Evolutionary conservation across 2,329 filamentous ascomycete genomes (phyloP).

Genomic region (Scedosporium boydii): DNA sequence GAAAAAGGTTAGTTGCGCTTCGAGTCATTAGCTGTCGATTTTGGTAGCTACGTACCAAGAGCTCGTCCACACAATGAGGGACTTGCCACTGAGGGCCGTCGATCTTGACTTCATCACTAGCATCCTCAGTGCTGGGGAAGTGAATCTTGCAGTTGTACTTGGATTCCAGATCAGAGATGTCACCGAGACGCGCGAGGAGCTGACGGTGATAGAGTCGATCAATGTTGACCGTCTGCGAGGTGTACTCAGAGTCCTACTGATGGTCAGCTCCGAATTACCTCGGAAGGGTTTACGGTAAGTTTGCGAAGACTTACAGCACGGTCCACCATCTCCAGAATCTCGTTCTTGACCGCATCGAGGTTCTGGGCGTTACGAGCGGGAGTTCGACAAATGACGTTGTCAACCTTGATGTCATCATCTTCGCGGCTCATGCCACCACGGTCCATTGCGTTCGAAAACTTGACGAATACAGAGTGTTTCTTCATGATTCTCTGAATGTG

Average conservation of each 20-base stretch:
- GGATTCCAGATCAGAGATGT: constrained; percentile 93
- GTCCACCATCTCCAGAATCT: constrained; percentile 99
- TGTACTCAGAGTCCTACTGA: constrained; percentile 81
- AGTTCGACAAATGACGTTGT: constrained; percentile 97
- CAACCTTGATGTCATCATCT: constrained; percentile 96
- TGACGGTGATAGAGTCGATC: constrained; percentile 94
- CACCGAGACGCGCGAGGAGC: constrained; percentile 74
- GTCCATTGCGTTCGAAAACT: constrained; percentile 99
- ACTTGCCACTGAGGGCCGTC: constrained; percentile 98
- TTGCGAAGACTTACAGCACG: constrained; percentile 55
- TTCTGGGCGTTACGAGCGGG: constrained; percentile 96
- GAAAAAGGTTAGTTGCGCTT: constrained; percentile 14
- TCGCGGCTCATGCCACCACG: constrained; percentile 86
- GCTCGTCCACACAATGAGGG: constrained; percentile 89
- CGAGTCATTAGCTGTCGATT: neutral
- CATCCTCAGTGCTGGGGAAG: constrained; percentile 94
- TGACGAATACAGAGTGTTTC: constrained; percentile 99
- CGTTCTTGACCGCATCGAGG: constrained; percentile 92
- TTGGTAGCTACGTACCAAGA: constrained; percentile 51
- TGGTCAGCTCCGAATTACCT: constrained; percentile 8
- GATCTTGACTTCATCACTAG: constrained; percentile 90
- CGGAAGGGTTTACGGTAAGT: neutral
- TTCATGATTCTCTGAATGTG: constrained; percentile 99
- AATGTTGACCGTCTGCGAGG: constrained; percentile 85
- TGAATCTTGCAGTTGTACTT: constrained; percentile 99